Base-by-base conservation (phyloP, 148 eudicot genomes). In the Cornus florida region DNA sequence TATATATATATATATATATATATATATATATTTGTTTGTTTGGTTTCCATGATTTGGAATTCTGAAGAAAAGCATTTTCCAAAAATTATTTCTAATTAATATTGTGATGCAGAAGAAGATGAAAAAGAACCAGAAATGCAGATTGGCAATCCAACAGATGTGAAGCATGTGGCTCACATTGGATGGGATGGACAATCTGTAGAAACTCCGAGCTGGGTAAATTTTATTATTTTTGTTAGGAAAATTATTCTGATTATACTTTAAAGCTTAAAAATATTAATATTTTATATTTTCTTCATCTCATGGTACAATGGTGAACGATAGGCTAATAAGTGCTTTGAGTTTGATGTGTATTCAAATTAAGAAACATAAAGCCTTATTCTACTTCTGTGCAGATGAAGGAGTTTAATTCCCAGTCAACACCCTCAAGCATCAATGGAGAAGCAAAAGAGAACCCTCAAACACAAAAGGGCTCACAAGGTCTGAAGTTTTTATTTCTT, bases 141-240 rank as follows among this genome's bases (percentile, higher is more conserved):
- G 82, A 93, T 93, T 76, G 97, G 97, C 33, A 65, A 73, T 43
- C 97, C 97, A 13, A 93, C 97, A 0, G 97, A 91, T 75, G 95
- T 93, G 75, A 93, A 93, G 78, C 97, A 93, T 81, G 93, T 93
- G 64, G 91, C 97, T 82, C 97, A 93, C 73, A 91, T 93, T 66
- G 97, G 97, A 28, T 86, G 88, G 88, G 92, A 91, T 83, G 95
- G 90, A 69, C 92, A 95, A n/a, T 82, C 97, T 2, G 83, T 79
- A 13, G 84, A 74, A 71, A 66, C 93, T 41, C 94, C 97, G 2
- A 91, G 89, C 84, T 93, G 97, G 97, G 97, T 93, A 89, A 71
- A 71, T 71, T 48, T 67, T 46, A 14, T 57, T 13, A 57, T 14
- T 57, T 12, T 14, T 1, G 14, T 57, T 17, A 11, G 19, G 64